Conservation (phyloP, 345 rosid species). For the Lepidium sativum region DNA sequence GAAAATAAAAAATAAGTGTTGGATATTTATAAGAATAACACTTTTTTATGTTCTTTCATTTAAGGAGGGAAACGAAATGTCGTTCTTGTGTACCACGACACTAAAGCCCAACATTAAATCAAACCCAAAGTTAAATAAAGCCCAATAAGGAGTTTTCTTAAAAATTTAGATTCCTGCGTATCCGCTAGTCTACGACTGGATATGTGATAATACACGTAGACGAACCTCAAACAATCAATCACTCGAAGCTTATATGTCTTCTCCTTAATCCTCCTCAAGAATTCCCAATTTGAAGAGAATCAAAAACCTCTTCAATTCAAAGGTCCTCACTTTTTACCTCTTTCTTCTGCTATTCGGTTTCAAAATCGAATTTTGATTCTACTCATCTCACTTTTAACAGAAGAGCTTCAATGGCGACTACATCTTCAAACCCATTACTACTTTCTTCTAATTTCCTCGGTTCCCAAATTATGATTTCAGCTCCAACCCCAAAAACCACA, state of each 20-base stretch:
- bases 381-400: background rate
- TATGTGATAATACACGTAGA: slow-evolving; percentile 34
- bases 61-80: no score
- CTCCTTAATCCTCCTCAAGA: slow-evolving; percentile 13
- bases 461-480: slow-evolving; percentile 31
- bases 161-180: background rate
- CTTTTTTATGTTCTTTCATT: no score
- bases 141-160: background rate
- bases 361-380: background rate
- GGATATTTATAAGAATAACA: no score
- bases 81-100: no score
- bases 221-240: slow-evolving; percentile 26
- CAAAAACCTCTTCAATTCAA: background rate
- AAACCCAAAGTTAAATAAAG: background rate
- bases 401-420: slow-evolving; percentile 27
- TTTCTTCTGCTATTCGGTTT: background rate
- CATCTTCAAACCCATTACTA: slow-evolving; percentile 25
- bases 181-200: slow-evolving; percentile 30
- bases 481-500: slow-evolving; percentile 46
- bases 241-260: slow-evolving; percentile 18
- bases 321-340: background rate
- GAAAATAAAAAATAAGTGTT: no score
- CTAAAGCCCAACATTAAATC: background rate
- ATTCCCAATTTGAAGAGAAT: background rate
- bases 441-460: slow-evolving; percentile 40